Percentiles rank a stretch among this genome's conserved stretches.
phyloP scores from a whole-genome alignment of 495 filamentous ascomycete genomes.

The Penicillium cataractarum region DNA sequence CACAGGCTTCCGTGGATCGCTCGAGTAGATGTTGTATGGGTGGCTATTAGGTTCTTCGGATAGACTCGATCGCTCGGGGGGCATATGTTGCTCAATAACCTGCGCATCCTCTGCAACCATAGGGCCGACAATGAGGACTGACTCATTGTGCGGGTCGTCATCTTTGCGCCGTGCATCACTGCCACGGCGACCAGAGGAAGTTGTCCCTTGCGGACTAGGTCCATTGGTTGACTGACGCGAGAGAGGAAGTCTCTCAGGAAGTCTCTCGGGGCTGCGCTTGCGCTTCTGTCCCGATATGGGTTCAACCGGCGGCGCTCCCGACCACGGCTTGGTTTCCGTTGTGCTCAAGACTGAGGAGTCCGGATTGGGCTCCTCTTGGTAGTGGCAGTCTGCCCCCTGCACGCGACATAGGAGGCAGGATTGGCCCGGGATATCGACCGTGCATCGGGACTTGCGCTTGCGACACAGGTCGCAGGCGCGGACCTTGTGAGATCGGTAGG shows the following conservation, averaged over 20 bases:
- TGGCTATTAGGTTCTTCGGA: conserved; percentile 46
- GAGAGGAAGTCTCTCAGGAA: conserved; percentile 5
- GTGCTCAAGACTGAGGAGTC: conserved; percentile 33
- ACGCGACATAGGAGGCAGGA: conserved; percentile 55
- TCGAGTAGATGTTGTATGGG: conserved; percentile 55
- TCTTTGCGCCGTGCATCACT: conserved; percentile 42
- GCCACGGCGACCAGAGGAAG: conserved; percentile 34
- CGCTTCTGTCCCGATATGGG: conserved; percentile 40
- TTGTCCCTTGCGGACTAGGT: conserved; percentile 34
- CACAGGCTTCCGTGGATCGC: conserved; percentile 51
- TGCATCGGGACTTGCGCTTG: conserved; percentile 56
- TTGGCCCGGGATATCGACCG: conserved; percentile 51
- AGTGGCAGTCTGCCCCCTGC: conserved; percentile 53
- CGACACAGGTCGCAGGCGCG: conserved; percentile 56
- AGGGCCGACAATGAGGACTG: conserved; percentile 54
- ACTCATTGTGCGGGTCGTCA: conserved; percentile 51
- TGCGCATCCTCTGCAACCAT: conserved; percentile 56
- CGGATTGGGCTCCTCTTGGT: conserved; percentile 43
- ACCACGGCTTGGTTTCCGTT: conserved; percentile 36
- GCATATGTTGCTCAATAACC: conserved; percentile 56
- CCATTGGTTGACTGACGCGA: conserved; percentile 31
- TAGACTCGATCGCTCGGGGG: conserved; percentile 42
- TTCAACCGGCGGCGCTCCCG: conserved; percentile 28
- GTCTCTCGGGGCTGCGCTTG: conserved; percentile 39
- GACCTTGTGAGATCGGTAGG: conserved; percentile 56